Conservation (phyloP, 352 stramenopile species). For the Chrysophaeum taylorii region DNA sequence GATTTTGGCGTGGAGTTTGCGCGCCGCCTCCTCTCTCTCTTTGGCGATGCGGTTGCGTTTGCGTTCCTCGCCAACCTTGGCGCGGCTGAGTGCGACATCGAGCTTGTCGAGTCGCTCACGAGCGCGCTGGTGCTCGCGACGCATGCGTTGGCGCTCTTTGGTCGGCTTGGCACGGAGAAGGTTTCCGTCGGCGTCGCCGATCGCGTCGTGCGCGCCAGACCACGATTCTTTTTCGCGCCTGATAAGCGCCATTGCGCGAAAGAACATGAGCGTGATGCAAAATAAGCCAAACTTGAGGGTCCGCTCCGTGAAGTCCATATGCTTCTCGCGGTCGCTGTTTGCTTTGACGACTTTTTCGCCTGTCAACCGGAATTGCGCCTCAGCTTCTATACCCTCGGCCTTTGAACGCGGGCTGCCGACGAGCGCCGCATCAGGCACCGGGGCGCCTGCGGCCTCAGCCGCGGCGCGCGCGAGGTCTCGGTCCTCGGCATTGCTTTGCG, state of each 20-base stretch:
- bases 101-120: constrained; percentile 29
- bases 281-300: constrained; percentile 91
- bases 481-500: constrained; percentile 32
- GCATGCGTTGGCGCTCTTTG: constrained; percentile 39
- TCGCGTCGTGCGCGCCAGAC: constrained; percentile 29
- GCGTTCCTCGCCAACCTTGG: constrained; percentile 47
- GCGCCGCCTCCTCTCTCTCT: constrained; percentile 50
- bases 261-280: constrained; percentile 90
- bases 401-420: constrained; percentile 17
- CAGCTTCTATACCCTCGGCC: constrained; percentile 10
- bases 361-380: constrained; percentile 18
- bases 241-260: constrained; percentile 71
- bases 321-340: constrained; percentile 34
- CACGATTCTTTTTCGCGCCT: constrained; percentile 65
- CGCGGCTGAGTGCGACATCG: constrained; percentile 37
- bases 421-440: no score
- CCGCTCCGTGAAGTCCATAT: constrained; percentile 65
- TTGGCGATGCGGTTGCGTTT: constrained; percentile 52
- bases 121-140: constrained; percentile 32
- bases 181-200: constrained; percentile 26
- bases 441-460: neutral
- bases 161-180: no score
- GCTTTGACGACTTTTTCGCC: constrained; percentile 27
- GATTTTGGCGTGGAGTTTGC: constrained; percentile 34
- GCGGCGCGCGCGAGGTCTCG: constrained; percentile 5